Evolutionary conservation across 345 rosid species (phyloP).

Genomic region (Dimocarpus longan): DNA sequence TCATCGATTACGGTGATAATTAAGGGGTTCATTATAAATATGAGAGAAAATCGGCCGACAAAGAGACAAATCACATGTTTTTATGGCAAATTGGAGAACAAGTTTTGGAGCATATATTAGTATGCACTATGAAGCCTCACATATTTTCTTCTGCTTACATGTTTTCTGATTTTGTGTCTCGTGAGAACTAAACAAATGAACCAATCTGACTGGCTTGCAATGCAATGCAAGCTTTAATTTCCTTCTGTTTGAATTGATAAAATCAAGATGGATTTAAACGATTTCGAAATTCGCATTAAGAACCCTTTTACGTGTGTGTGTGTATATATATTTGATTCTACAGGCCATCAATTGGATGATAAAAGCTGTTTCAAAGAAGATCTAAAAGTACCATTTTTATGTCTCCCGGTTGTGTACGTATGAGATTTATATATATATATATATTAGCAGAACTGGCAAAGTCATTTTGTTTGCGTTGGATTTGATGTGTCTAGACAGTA

Average conservation of each 20-base stretch:
- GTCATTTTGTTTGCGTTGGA: not conserved
- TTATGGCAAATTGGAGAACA: not conserved
- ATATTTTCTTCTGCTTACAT: slow-evolving; percentile 5
- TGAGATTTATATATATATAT: not conserved
- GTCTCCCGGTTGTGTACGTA: not conserved
- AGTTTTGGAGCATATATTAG: slow-evolving; percentile 5
- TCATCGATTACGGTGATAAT: not conserved
- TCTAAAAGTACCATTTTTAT: not conserved
- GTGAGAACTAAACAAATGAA: slow-evolving; percentile 1
- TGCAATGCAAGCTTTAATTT: not conserved
- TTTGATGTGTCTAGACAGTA: not conserved
- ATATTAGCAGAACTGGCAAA: not conserved
- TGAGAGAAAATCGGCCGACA: slow-evolving; percentile 17
- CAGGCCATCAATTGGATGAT: too few relatives aligned
- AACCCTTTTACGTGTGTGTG: too few relatives aligned
- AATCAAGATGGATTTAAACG: not conserved
- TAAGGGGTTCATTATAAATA: not conserved
- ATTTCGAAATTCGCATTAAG: not conserved
- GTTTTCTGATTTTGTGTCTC: slow-evolving; percentile 27
- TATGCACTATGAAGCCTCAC: not conserved
- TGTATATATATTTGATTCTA: too few relatives aligned
- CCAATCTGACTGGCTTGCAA: not conserved
- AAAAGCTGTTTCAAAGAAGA: too few relatives aligned
- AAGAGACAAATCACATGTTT: slow-evolving; percentile 7
- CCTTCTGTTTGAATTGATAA: not conserved